These are phyloP conservation scores for Allantophomopsis cytisporea DNA, from an alignment of 2,329 filamentous ascomycete species.

Conservation along the genomic window DNA sequence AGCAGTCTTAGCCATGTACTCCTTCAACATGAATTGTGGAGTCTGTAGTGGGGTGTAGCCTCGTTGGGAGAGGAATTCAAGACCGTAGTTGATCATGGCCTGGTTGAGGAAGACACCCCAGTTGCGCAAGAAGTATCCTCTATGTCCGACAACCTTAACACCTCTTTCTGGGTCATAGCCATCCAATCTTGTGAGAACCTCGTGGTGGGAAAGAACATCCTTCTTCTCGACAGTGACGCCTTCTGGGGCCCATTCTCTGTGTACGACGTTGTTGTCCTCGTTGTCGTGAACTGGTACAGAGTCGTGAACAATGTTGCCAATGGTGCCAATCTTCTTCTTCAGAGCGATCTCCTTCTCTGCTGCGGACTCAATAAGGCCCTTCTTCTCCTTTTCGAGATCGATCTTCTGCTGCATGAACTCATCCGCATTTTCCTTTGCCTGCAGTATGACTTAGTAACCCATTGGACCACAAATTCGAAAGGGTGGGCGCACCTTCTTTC, in stretches of 20 bases:
- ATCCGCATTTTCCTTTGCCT: constrained; percentile 77
- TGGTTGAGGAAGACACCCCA: constrained; percentile 89
- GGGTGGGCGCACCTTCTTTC: constrained; percentile 58
- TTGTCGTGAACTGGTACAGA: constrained; percentile 73
- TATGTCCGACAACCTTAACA: constrained; percentile 86
- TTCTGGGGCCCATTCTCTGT: constrained; percentile 71
- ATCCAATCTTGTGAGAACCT: constrained; percentile 76
- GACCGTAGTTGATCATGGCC: constrained; percentile 86
- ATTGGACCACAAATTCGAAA: background rate
- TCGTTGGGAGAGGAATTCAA: constrained; percentile 73
- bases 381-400: constrained; percentile 70
- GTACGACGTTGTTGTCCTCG: constrained; percentile 70
- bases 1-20: constrained; percentile 95
- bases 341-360: constrained; percentile 62
- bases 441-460: constrained; percentile 1
- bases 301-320: constrained; percentile 87
- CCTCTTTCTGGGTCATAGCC: constrained; percentile 89
- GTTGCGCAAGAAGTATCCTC: constrained; percentile 82
- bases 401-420: constrained; percentile 69
- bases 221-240: constrained; percentile 62
- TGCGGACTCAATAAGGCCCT: constrained; percentile 61
- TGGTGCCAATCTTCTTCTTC: constrained; percentile 65
- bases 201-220: constrained; percentile 78
- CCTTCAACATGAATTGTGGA: constrained; percentile 87
- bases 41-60: constrained; percentile 77